Evolutionary conservation across 1,284 basidiomycete genomes (phyloP), one percentile per base, ranked within the genome.

Genomic region (Melampsora abietis-canadensis): DNA sequence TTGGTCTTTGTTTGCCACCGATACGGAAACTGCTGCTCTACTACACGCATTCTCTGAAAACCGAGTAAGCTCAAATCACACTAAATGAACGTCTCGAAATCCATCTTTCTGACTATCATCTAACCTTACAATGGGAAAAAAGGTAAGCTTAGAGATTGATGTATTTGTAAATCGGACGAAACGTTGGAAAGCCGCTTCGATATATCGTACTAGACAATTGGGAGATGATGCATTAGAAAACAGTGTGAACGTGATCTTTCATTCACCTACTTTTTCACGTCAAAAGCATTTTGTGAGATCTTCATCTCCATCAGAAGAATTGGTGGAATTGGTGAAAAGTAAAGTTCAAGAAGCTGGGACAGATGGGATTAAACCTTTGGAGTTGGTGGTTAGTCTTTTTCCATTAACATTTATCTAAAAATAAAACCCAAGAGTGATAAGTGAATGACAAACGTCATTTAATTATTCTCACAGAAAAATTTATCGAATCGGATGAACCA

Each of bases 41-140:
- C 47, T 75, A n/a, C 72, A 75, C 51, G 72, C 65, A 59, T 75
- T 66, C 60, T 67, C 72, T 27, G 30, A 57, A 21, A 57, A 64
- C 48, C 31, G 59, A 21, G 72, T 75, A 8, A 37, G 72, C 62
- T 8, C 24, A 8, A 30, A 59, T 19, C 1, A 44, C 12, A 24
- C 7, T n/a, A 14, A 57, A 57, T 21, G 51, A 57, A n/a, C 27
- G n/a, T 57, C n/a, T 21, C 24, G 1, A 10, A 57, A 57, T 61
- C 46, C 12, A 17, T 6, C 27, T n/a, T 30, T 62, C 48, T 59
- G 44, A 37, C 46, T 67, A 19, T 8, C 4, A 27, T 67, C 27
- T 51, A 10, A 34, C 19, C 3, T 30, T 1, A 19, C 4, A 14
- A 44, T 44, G 40, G 14, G 14, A 15, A 19, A 34, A 37, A 31